Base-by-base conservation (phyloP, 176 grass and related monocot species). In the Lolium perenne region DNA sequence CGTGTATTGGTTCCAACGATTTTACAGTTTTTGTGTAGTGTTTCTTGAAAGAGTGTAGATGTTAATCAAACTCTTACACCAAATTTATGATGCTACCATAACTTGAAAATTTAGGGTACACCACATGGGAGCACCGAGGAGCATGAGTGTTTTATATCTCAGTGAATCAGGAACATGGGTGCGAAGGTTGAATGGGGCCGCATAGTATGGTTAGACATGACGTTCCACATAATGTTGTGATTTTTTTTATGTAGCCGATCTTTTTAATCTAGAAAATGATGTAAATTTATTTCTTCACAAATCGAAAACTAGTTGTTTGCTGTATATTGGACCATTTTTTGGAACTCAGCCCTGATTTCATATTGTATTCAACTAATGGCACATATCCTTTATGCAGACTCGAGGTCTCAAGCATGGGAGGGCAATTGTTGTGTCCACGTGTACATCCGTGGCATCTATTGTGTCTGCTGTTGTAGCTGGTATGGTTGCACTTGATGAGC, bases 341-440 rank as follows among this genome's bases (percentile, higher is more conserved):
- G 17, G 59, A 57, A 61, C n/a, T 25, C 4, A 25, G 35, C 54
- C 4, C 62, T 71, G 21, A 22, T 76, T 77, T 81, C 41, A 54
- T 61, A 45, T 85, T 85, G 13, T 69, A 70, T 84, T 80, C 12
- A 22, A 71, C 7, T 81, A 53, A 88, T 77, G 68, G 7, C 58
- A 47, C 61, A 10, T 65, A 50, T 56, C 10, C 8, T 84, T 56
- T 22, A 18, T 38, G 77, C 87, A 99, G 97, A 99, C 97, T 81
- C 82, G 89, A 88, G 97, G 97, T 48, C 84, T 99, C 67, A 96
- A 99, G 85, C 97, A 99, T 93, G 94, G 97, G 70, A 96, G 97
- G 89, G 94, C 97, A 85, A 99, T 99, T 82, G 94, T 99, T 82
- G 94, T 99, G 55, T 99, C 97, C 70, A 96, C 94, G 61, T 97